These are phyloP conservation scores for Eimeria falciformis DNA, from an alignment of 169 alveolate genomes.

Conservation along the genomic window DNA sequence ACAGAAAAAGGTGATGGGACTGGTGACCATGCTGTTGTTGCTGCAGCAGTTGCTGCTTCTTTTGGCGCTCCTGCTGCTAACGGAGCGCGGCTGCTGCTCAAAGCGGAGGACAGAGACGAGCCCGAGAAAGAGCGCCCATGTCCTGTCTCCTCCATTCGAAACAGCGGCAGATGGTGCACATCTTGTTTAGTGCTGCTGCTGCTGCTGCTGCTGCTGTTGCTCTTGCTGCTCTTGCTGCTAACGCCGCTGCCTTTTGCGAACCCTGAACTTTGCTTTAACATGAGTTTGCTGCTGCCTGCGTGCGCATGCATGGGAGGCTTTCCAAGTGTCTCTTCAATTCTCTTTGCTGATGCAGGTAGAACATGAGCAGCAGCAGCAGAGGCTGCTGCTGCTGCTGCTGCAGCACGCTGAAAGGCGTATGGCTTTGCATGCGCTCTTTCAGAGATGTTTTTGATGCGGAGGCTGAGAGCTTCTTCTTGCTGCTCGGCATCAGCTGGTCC, in stretches of 20 bases:
- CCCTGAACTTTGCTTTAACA: background rate
- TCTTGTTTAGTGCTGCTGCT: background rate
- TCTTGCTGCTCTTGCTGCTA: too few species aligned
- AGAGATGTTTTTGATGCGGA: background rate
- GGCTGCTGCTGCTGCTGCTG: background rate
- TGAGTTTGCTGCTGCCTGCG: background rate
- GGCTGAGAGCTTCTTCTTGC: conserved; percentile 14
- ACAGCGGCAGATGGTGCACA: background rate
- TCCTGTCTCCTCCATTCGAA: too few species aligned
- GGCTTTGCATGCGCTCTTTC: conserved; percentile 20
- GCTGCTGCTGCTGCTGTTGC: background rate
- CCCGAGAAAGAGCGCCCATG: too few species aligned
- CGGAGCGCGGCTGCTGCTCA: background rate
- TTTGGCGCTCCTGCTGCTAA: background rate
- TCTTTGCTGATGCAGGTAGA: background rate
- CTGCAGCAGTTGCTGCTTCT: conserved; percentile 3
- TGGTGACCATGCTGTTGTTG: too few species aligned
- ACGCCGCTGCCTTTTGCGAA: too few species aligned
- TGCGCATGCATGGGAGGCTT: background rate
- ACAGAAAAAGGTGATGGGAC: too few species aligned
- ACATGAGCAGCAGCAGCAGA: background rate
- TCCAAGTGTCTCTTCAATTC: background rate
- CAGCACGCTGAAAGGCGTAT: too few species aligned
- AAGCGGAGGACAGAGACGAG: background rate
- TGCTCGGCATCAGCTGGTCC: conserved; percentile 6